A percentile compares a stretch with the other conserved stretches of the same genome.
Conservation (phyloP, 2,329 filamentous ascomycete species). For the Trichoderma endophyticum region DNA sequence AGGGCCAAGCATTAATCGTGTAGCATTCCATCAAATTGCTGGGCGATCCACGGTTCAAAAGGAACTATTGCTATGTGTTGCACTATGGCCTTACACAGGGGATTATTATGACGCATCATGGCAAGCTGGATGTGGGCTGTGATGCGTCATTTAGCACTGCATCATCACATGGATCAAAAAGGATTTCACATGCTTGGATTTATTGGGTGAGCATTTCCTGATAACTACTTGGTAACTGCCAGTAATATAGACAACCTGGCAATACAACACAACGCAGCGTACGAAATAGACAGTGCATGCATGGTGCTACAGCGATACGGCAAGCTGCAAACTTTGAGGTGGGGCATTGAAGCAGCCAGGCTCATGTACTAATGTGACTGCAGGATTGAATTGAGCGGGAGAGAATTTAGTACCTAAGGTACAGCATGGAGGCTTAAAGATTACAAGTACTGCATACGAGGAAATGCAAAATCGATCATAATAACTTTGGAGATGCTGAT, state of each 20-base stretch:
- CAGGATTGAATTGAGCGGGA: background rate
- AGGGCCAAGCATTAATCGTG: background rate
- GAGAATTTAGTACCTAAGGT: background rate
- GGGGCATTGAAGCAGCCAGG: background rate
- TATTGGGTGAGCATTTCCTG: background rate
- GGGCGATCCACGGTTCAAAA: background rate
- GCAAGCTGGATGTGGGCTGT: background rate
- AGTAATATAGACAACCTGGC: background rate
- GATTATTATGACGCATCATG: background rate
- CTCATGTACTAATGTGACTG: background rate
- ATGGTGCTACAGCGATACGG: background rate
- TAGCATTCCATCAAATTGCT: background rate
- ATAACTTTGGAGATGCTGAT: background rate
- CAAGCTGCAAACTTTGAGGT: background rate
- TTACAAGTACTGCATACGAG: background rate
- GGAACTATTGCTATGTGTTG: background rate
- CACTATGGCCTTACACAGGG: background rate
- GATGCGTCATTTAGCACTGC: constrained; percentile 9
- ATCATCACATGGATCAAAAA: background rate
- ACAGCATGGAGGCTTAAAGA: background rate
- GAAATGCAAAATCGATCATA: background rate
- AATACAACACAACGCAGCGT: background rate
- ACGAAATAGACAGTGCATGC: background rate
- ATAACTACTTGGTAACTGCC: background rate
- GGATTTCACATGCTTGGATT: background rate